Evolutionary conservation across 345 rosid species (phyloP), one percentile per base, ranked within the genome.

Genomic region (Crucihimalaya himalaica): DNA sequence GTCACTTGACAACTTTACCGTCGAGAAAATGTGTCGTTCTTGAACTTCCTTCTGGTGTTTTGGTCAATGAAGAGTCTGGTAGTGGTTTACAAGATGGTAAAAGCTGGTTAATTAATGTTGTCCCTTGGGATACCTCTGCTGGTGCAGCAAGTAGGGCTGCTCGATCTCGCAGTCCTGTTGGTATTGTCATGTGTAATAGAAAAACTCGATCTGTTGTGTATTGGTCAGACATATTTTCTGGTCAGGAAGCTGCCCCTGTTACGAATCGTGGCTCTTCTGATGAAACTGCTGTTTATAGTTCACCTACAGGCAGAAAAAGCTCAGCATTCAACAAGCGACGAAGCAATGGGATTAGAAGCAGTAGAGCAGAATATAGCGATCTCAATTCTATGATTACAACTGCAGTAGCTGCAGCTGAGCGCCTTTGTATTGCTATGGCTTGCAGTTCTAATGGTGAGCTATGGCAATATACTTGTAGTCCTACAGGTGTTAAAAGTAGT

Each of bases 361-460:
- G 73, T 78, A 84, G 77, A 63, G 31, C 58, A 63, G 82, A 69
- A 58, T 78, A 58, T 9, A 67, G 72, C 47, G 79, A 78, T 77
- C 72, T 92, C 40, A 87, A 87, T 79, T 90, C 97, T 73, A 56
- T 95, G 80, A 88, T 92, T 72, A 84, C 84, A 75, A 82, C 86
- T 50, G 72, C 88, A 4, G 76, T 84, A 66, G 72, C 60, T 68
- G 67, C 64, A 46, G 14, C 40, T 5, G 76, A 74, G 65, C 81
- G 83, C 34, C 70, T 73, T 9, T 90, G 92, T 73, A 75, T 88
- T 76, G 95, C 97, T 68, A 67, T 89, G 67, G 89, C 81, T 0
- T 86, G 95, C 80, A 74, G 86, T 79, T 89, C 87, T 7, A 82
- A 61, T 35, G 97, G 97, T 50, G 92, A 92, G 75, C 83, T 90